Conservation (phyloP, 192 early-diverging fungal species). For the Spinellus fusiger region DNA sequence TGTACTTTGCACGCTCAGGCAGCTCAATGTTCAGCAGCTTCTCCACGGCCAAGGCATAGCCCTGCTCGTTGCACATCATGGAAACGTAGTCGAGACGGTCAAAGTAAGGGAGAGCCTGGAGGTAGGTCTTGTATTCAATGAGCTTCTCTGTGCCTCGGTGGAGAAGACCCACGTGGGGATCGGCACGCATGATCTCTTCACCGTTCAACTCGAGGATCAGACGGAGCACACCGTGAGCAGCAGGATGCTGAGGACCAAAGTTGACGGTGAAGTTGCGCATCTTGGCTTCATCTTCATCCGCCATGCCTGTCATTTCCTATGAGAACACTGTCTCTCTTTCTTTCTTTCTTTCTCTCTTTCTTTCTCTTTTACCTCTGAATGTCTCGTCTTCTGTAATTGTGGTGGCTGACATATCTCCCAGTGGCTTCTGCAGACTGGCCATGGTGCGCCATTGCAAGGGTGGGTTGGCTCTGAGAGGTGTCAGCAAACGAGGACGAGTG, state of each 20-base stretch:
- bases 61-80: constrained; percentile 99
- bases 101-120: constrained; percentile 97
- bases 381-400: constrained; percentile 28
- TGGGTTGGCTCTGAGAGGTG: constrained; percentile 1
- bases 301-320: background rate
- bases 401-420: constrained; percentile 14
- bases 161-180: constrained; percentile 95
- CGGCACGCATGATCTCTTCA: constrained; percentile 86
- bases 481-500: constrained; percentile 9
- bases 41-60: constrained; percentile 95
- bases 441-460: constrained; percentile 22
- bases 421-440: constrained; percentile 18
- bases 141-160: constrained; percentile 99
- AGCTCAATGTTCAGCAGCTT: constrained; percentile 98
- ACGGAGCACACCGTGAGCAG: constrained; percentile 72
- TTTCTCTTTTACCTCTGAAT: constrained; percentile 13
- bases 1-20: constrained; percentile 90
- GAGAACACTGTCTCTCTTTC: background rate
- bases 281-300: constrained; percentile 43
- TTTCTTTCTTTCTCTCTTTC: background rate
- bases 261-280: constrained; percentile 86
- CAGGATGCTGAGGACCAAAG: constrained; percentile 99
- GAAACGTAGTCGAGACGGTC: constrained; percentile 97
- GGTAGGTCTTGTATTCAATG: constrained; percentile 98
- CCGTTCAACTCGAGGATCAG: constrained; percentile 92